Evolutionary conservation across 2,329 filamentous ascomycete genomes (phyloP), one percentile per base, ranked within the genome.

Genomic region (Sclerotinia borealis): DNA sequence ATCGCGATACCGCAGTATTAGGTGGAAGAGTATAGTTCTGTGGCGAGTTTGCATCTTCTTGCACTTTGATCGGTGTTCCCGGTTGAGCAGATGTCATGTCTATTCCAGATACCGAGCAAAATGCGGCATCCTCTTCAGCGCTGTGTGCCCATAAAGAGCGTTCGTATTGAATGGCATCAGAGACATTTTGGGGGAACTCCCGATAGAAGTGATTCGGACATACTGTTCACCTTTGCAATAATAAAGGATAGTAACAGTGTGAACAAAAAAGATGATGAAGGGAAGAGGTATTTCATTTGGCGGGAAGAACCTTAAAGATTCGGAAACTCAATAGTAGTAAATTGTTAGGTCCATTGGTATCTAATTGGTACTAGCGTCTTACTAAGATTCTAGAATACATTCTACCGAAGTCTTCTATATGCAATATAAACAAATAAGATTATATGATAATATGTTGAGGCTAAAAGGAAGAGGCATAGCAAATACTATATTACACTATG

Each of bases 1-100:
- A 61, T 31, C 63, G 56, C 27, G 63, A 64, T 39, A 64, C 27
- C 31, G 63, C 41, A n/a, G 50, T 49, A 27, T 50, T 43, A 31
- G 56, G 29, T 34, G 63, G 51, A 37, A 64, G 34, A 34, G 43
- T 58, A 47, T 64, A 64, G 37, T 59, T 60, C 52, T 51, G 50
- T 22, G 50, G 19, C 31, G n/a, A 56, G 50, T 58, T 64, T 37
- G 36, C 29, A 36, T 58, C 43, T 45, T 59, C 54, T 49, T 55
- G 31, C 25, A 58, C 39, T 58, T 61, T 61, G n/a, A 61, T 51
- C 31, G 22, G 48, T 39, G 47, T 39, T 17, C 59, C 47, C 29
- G 59, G 31, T 29, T 47, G 19, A 50, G 39, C 34, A n/a, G 55
- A 59, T 22, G 55, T 37, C 36, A 41, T 37, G n/a, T 55, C 25